These are phyloP conservation scores for Jatropha curcas DNA, from an alignment of 345 rosid species.

Conservation along the genomic window DNA sequence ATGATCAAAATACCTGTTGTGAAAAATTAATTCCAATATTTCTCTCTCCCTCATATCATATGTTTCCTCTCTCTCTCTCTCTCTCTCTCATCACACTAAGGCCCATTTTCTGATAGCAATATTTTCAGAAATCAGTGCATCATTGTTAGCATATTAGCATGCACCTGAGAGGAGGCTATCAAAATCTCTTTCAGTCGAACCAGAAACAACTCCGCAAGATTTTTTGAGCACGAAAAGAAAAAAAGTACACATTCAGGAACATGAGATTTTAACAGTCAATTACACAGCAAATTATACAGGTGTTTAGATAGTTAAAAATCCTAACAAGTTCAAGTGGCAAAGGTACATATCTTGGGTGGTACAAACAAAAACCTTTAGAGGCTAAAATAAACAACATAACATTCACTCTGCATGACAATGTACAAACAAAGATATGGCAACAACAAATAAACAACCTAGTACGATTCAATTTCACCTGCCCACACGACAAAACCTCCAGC, in stretches of 20 bases:
- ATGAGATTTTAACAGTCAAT: not conserved
- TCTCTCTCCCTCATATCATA: no score
- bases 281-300: not conserved
- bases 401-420: constrained; percentile 1
- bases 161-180: not conserved
- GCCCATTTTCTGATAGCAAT: not conserved
- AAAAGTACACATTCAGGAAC: not conserved
- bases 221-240: not conserved
- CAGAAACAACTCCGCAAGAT: not conserved
- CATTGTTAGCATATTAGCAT: constrained; percentile 2
- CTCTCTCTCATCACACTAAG: not conserved
- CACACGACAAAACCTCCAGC: constrained; percentile 53
- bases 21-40: not conserved
- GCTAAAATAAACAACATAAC: not conserved
- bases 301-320: not conserved
- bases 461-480: constrained; percentile 43
- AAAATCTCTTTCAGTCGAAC: not conserved
- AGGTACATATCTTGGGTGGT: not conserved
- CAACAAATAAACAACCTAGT: constrained; percentile 5
- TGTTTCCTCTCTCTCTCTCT: not conserved
- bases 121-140: not conserved
- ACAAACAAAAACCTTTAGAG: not conserved
- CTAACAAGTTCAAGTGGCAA: not conserved
- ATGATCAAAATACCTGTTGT: not conserved
- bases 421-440: not conserved